Evolutionary conservation across 257 asterid species (phyloP), one percentile per base, ranked within the genome.

Genomic region (Perilla frutescens): DNA sequence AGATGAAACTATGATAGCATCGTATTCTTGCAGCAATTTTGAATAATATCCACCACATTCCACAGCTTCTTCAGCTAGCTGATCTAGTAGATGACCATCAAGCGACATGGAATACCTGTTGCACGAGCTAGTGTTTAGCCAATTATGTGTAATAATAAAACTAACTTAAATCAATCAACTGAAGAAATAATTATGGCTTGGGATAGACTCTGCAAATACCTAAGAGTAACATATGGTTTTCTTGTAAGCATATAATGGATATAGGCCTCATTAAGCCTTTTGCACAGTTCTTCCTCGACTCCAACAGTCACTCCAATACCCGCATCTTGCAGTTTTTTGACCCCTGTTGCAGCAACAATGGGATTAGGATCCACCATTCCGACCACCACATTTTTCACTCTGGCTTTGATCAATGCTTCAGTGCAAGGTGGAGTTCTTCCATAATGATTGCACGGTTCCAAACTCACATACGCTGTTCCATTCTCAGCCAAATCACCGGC

Each of bases 361-460:
- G 98, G 96, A 75, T 91, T 94, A 47, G 97, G 97, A 77, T 94
- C 99, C 59, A 34, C 98, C 96, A 91, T 94, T 54, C 99, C 99
- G 8, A 94, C 83, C 73, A 91, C 98, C 56, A 94, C 97, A 7
- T 74, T 86, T 81, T 68, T 86, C 77, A 94, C 96, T 76, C 80
- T 86, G 72, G 98, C 96, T 66, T 87, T 87, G 80, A 94, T 94
- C 44, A 94, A 81, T 76, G 99, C 98, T 81, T 94, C 96, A 0
- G 91, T 77, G 84, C 99, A 94, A 26, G 99, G 96, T 26, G 99
- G 98, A 75, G 99, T 94, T 83, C 98, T 87, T 79, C 99, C 99
- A 51, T 83, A 86, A 76, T 91, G 99, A 75, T 94, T 91, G 77
- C 99, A 94, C 98, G 20, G 95, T 91, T 29, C 37, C 37, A 91